phyloP scores from a whole-genome alignment of 352 stramenopile genomes.

The Phytophthora rubi region DNA sequence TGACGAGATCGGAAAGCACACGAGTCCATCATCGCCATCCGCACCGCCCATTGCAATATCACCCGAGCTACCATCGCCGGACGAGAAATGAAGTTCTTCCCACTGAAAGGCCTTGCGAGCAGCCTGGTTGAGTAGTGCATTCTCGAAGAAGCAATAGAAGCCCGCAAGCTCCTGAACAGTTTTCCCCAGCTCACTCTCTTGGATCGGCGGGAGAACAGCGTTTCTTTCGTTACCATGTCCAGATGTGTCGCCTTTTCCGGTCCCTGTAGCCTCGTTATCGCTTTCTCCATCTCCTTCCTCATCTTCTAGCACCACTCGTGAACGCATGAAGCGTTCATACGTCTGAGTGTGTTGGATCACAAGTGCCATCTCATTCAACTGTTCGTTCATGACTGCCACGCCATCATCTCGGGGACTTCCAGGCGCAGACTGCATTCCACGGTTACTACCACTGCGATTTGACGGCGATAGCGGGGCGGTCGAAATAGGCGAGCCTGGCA shows the following conservation, averaged over 20 bases:
- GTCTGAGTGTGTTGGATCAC: constrained; percentile 91
- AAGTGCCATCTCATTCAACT: constrained; percentile 87
- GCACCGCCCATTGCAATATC: constrained; percentile 11
- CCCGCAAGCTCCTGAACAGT: constrained; percentile 85
- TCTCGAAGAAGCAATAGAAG: constrained; percentile 90
- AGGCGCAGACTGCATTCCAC: constrained; percentile 13
- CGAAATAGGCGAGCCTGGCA: constrained; percentile 9
- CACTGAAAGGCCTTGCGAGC: constrained; percentile 85
- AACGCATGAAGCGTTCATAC: constrained; percentile 89
- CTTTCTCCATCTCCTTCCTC: constrained; percentile 1
- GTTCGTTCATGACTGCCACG: constrained; percentile 80
- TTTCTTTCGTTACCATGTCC: constrained; percentile 7
- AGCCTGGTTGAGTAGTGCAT: constrained; percentile 76
- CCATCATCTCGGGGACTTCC: constrained; percentile 51
- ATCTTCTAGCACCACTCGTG: constrained; percentile 43
- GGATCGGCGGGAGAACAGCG: constrained; percentile 55
- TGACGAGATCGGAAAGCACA: constrained; percentile 81
- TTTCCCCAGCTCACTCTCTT: constrained; percentile 81
- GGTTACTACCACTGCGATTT: constrained; percentile 24
- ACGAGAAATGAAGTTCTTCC: constrained; percentile 81
- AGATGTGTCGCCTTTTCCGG: neutral
- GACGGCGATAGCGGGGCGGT: constrained; percentile 26
- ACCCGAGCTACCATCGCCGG: constrained; percentile 18
- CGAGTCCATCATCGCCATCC: constrained; percentile 34
- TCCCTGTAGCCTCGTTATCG: constrained; percentile 11